Percentiles rank a stretch among this genome's conserved stretches.
These are phyloP conservation scores for Populus trichocarpa DNA, from an alignment of 441 rosid species.

Conservation along the genomic window DNA sequence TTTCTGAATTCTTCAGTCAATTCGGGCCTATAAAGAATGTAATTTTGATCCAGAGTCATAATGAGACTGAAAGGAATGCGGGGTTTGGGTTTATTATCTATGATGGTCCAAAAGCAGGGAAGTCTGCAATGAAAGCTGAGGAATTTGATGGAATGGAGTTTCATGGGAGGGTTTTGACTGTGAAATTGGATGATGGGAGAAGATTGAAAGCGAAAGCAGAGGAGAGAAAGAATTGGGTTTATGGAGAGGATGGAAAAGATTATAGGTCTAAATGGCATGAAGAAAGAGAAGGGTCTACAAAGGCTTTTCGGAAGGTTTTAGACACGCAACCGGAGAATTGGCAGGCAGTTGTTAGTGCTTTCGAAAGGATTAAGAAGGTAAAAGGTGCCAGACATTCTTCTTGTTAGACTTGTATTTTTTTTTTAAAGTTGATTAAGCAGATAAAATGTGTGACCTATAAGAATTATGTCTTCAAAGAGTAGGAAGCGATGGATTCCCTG, in stretches of 20 bases:
- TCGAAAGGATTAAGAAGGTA: constrained; percentile 84
- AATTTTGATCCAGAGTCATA: constrained; percentile 67
- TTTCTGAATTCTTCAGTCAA: constrained; percentile 71
- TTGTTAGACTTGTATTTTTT: background rate
- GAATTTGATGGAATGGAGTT: constrained; percentile 91
- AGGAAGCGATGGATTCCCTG: background rate
- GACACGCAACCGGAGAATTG: constrained; percentile 79
- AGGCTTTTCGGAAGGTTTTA: constrained; percentile 47
- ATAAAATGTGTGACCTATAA: background rate
- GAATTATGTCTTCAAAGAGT: background rate
- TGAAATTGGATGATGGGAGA: constrained; percentile 86
- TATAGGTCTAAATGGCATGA: constrained; percentile 80
- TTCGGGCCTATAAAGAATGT: constrained; percentile 78
- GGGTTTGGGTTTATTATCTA: constrained; percentile 91
- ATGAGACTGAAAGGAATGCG: constrained; percentile 60
- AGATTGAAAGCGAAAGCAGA: constrained; percentile 59
- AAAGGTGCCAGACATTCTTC: background rate
- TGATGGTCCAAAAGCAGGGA: constrained; percentile 44
- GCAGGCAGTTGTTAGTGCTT: constrained; percentile 87
- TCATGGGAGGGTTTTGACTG: constrained; percentile 84
- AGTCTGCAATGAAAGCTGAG: constrained; percentile 73
- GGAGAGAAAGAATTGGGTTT: constrained; percentile 67
- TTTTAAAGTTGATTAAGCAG: background rate
- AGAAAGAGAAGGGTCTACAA: constrained; percentile 67
- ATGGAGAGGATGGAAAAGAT: constrained; percentile 45